These are phyloP conservation scores for Dioszegia hungarica DNA, from an alignment of 768 basidiomycete species.

Conservation along the genomic window DNA sequence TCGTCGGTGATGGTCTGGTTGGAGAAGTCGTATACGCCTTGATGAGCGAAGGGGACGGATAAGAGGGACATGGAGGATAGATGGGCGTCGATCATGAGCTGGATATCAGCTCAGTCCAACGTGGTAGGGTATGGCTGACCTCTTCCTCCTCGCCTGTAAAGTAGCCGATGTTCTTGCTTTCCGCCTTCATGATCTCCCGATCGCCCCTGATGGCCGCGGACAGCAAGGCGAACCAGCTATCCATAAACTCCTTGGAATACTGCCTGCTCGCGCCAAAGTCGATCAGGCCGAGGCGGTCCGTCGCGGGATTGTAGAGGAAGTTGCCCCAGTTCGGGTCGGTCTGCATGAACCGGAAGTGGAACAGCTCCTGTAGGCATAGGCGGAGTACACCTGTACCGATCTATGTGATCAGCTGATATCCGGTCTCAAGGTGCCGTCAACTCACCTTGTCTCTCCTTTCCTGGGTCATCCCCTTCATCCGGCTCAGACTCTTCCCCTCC, in stretches of 20 bases:
- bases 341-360: constrained; percentile 89
- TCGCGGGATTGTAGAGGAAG: constrained; percentile 71
- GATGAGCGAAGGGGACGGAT: constrained; percentile 75
- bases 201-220: constrained; percentile 69
- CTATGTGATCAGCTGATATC: constrained; percentile 53
- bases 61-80: constrained; percentile 75
- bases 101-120: neutral
- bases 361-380: constrained; percentile 83
- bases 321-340: constrained; percentile 99
- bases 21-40: constrained; percentile 73
- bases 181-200: constrained; percentile 60
- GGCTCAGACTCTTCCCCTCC: constrained; percentile 71
- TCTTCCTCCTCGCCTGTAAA: constrained; percentile 82
- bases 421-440: neutral
- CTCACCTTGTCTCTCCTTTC: constrained; percentile 67
- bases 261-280: constrained; percentile 93
- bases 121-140: constrained; percentile 51
- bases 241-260: constrained; percentile 80
- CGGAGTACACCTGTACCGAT: constrained; percentile 77
- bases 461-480: constrained; percentile 55
- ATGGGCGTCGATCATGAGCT: constrained; percentile 82
- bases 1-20: constrained; percentile 60
- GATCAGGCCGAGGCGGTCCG: constrained; percentile 62
- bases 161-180: constrained; percentile 80
- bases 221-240: constrained; percentile 80